A percentile compares a stretch with the other conserved stretches of the same genome.
phyloP scores from a whole-genome alignment of 202 grass and related monocot species.

The Alloteropsis angusta region DNA sequence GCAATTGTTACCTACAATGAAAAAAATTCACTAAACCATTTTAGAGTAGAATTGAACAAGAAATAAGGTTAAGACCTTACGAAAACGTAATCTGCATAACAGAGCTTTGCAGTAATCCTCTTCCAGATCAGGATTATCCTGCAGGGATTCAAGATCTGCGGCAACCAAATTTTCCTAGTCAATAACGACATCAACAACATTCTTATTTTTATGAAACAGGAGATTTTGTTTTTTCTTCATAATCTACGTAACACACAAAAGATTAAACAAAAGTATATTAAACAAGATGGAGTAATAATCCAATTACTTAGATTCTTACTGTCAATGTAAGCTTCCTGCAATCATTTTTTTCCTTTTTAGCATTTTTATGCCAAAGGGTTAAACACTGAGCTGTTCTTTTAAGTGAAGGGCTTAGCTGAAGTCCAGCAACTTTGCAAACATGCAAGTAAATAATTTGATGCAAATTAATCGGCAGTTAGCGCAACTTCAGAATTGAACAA shows the following conservation, averaged over 20 bases:
- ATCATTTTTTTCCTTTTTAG: not conserved
- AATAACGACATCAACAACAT: constrained; percentile 9
- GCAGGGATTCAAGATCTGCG: constrained; percentile 86
- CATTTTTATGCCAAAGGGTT: not conserved
- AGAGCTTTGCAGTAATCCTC: constrained; percentile 86
- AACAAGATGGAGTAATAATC: not conserved
- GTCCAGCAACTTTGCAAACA: not conserved
- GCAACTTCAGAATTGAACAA: not conserved
- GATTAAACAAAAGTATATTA: constrained; percentile 2
- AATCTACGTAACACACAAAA: not conserved
- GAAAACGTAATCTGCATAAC: constrained; percentile 98
- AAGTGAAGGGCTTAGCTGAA: not conserved
- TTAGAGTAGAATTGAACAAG: constrained; percentile 30
- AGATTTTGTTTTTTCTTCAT: not conserved
- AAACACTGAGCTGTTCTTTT: constrained; percentile 11
- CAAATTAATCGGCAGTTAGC: not conserved
- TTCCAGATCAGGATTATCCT: constrained; percentile 81
- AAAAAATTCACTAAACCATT: constrained; percentile 8
- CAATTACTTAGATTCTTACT: not conserved
- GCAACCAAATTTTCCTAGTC: constrained; percentile 24
- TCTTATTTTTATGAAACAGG: not conserved
- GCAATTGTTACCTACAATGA: not conserved
- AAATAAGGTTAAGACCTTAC: constrained; percentile 94
- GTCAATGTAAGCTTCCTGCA: not conserved
- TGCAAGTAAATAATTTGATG: not conserved